These are phyloP conservation scores for Cyclotella baltica DNA, from an alignment of 108 stramenopile genomes.

Conservation along the genomic window DNA sequence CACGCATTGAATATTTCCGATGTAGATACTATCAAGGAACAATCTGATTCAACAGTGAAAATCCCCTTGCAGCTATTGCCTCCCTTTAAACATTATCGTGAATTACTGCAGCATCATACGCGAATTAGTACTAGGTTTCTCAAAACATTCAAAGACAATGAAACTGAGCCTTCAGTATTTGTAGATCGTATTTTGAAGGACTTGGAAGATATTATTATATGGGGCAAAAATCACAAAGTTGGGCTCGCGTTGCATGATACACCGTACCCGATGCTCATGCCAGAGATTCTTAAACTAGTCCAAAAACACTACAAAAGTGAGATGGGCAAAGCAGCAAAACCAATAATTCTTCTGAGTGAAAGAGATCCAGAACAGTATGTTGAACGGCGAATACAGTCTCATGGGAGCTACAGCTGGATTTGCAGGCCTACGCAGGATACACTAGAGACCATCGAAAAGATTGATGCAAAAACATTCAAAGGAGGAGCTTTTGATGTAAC, in stretches of 20 bases:
- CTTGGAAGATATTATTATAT: slow-evolving; percentile 37
- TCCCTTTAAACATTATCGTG: background rate
- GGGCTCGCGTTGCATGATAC: slow-evolving; percentile 35
- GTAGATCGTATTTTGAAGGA: slow-evolving; percentile 14
- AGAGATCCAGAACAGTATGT: slow-evolving; percentile 28
- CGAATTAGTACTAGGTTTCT: slow-evolving; percentile 16
- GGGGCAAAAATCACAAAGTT: slow-evolving; percentile 28
- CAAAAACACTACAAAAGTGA: slow-evolving; percentile 26
- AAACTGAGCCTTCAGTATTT: slow-evolving; percentile 14
- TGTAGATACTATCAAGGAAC: background rate
- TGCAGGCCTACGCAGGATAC: background rate
- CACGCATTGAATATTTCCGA: slow-evolving; percentile 4
- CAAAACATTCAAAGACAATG: slow-evolving; percentile 4
- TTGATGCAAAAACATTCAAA: slow-evolving; percentile 19
- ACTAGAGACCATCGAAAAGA: background rate
- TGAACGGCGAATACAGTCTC: slow-evolving; percentile 13
- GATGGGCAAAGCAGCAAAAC: background rate
- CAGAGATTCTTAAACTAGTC: slow-evolving; percentile 33
- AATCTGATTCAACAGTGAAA: background rate
- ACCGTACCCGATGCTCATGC: slow-evolving; percentile 41
- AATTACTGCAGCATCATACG: slow-evolving; percentile 9
- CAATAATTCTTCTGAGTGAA: slow-evolving; percentile 40
- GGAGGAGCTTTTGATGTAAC: slow-evolving; percentile 38
- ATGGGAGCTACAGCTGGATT: slow-evolving; percentile 31
- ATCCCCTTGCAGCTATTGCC: background rate